Evolutionary conservation across 2,329 filamentous ascomycete species (phyloP).

Genomic region (Fusarium sp.): DNA sequence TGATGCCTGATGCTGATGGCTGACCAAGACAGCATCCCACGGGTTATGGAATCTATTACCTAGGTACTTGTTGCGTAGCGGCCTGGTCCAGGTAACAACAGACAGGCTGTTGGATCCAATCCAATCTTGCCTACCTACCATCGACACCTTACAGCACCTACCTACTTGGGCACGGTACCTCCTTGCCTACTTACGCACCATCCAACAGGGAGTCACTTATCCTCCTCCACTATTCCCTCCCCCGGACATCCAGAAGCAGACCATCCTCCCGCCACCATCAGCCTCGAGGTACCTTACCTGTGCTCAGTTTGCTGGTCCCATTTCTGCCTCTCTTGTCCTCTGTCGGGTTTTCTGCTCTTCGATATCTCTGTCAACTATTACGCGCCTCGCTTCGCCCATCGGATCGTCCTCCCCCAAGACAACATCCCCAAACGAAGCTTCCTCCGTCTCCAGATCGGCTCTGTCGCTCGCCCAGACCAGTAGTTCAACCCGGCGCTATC

Average conservation of each 20-base stretch:
- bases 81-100: background rate
- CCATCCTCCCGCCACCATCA: conserved; percentile 39
- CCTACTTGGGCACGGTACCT: conserved; percentile 31
- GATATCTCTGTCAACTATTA: background rate
- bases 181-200: conserved; percentile 16
- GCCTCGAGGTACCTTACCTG: conserved; percentile 12
- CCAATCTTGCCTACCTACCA: background rate
- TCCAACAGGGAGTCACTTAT: conserved; percentile 33
- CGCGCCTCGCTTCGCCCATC: background rate
- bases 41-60: conserved; percentile 17
- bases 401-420: background rate
- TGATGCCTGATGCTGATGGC: conserved; percentile 3
- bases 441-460: conserved; percentile 18
- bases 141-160: conserved; percentile 19
- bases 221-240: conserved; percentile 34
- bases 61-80: conserved; percentile 5
- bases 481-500: conserved; percentile 37
- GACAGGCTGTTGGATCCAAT: background rate
- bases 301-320: conserved; percentile 7
- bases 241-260: conserved; percentile 33
- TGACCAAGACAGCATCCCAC: conserved; percentile 2
- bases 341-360: background rate
- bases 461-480: conserved; percentile 32
- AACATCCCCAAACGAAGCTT: conserved; percentile 2
- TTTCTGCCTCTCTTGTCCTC: conserved; percentile 1